Percentiles rank a stretch among this genome's conserved stretches.
These are phyloP conservation scores for Wilhelminamyces savonicus DNA, from an alignment of 805 yeast genomes.

Conservation along the genomic window DNA sequence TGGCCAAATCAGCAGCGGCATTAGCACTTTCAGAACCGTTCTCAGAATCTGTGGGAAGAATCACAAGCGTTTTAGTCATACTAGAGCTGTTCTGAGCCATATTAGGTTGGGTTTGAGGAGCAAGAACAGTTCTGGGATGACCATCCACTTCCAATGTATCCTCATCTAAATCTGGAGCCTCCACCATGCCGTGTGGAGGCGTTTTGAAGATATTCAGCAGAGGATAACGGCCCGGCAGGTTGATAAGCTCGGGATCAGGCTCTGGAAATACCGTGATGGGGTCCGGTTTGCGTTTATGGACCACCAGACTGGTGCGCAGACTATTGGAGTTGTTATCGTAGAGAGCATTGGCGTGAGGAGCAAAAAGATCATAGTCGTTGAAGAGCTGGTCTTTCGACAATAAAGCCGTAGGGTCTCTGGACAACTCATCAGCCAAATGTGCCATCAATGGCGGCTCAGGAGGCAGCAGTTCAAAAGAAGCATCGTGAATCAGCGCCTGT, in stretches of 20 bases:
- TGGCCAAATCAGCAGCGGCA: too few relatives aligned
- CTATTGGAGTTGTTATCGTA: not conserved
- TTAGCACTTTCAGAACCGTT: too few relatives aligned
- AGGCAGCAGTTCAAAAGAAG: slow-evolving; percentile 6
- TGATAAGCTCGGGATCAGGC: slow-evolving; percentile 24
- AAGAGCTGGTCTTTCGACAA: slow-evolving; percentile 23
- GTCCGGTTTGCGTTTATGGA: too few relatives aligned
- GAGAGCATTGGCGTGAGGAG: not conserved
- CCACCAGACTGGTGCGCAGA: too few relatives aligned
- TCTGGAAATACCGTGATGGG: slow-evolving; percentile 25
- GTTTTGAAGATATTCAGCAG: slow-evolving; percentile 16
- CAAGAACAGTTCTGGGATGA: too few relatives aligned
- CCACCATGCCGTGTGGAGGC: slow-evolving; percentile 19
- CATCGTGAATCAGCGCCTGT: slow-evolving; percentile 9
- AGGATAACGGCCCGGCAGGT: slow-evolving; percentile 10
- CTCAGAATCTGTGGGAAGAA: too few relatives aligned
- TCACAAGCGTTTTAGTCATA: too few relatives aligned
- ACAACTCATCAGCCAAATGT: slow-evolving; percentile 32
- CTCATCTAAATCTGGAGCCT: too few relatives aligned
- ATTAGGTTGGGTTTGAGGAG: too few relatives aligned
- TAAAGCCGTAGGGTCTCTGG: slow-evolving; percentile 23
- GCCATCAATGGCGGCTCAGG: slow-evolving; percentile 15
- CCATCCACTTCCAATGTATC: too few relatives aligned
- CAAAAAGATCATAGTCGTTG: slow-evolving; percentile 12
- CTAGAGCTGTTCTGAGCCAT: too few relatives aligned